Conservation (phyloP, 1,284 basidiomycete genomes). For the Lignosus rhinocerotis region DNA sequence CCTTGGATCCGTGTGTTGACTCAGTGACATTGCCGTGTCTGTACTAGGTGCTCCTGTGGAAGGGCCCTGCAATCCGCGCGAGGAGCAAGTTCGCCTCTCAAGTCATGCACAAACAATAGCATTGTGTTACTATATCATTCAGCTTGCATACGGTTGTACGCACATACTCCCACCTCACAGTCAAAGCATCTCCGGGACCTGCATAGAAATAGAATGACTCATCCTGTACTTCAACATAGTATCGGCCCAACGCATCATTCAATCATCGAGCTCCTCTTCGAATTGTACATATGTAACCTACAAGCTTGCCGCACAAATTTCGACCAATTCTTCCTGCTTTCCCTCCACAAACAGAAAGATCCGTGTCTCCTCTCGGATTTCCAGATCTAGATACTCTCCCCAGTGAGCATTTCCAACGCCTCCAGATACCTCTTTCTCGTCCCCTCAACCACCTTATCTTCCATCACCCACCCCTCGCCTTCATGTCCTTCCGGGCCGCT, state of each 20-base stretch:
- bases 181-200: no score
- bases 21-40: background rate
- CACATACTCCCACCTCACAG: no score
- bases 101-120: conserved; percentile 22
- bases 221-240: no score
- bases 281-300: no score
- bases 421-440: conserved; percentile 81
- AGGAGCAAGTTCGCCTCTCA: conserved; percentile 57
- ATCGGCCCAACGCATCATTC: no score
- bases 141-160: no score
- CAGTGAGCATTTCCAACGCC: conserved; percentile 70
- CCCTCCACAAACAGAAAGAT: no score
- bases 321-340: no score
- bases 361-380: background rate
- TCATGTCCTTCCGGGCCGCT: conserved; percentile 67
- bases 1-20: background rate
- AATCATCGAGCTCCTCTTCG: no score
- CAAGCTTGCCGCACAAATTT: no score
- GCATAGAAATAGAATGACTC: no score
- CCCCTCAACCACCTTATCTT: conserved; percentile 73
- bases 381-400: conserved; percentile 20
- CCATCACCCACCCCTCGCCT: conserved; percentile 74
- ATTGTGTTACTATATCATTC: no score
- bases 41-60: conserved; percentile 55
- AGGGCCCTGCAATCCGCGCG: conserved; percentile 61